Evolutionary conservation across 345 rosid genomes (phyloP), one percentile per base, ranked within the genome.

Genomic region (Eutrema yunnanense): DNA sequence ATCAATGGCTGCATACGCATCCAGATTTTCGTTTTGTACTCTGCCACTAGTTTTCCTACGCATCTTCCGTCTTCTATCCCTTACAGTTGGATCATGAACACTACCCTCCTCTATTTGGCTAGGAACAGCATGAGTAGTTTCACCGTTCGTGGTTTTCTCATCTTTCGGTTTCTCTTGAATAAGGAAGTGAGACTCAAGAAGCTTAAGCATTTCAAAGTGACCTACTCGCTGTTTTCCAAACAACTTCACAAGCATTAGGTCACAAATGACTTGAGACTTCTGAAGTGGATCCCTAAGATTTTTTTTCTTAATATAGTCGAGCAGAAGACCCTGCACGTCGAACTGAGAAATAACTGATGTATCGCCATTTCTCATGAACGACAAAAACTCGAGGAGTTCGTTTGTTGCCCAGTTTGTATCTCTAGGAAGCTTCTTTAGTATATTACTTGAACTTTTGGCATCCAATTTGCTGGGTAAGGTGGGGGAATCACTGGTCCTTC

Each of bases 181-280:
- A 59, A 88, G 90, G 76, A 87, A 82, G 69, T 95, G 99, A 65
- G 77, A 76, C 72, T 89, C 93, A 11, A 94, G 88, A 83, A 91
- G 92, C 84, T 86, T 89, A 55, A 85, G 85, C 99, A 95, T 91
- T 82, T 95, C 97, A 82, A 89, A 65, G 73, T 86, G 96, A 48
- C 87, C 96, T 62, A 92, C 80, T 69, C 84, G 82, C 63, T 67
- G 76, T 81, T 77, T 86, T 12, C 92, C 89, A 82, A 95, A 92
- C 65, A 94, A 83, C 72, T 76, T 85, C 61, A 74, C 53, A 55
- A 94, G 97, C 84, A 80, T 86, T 55, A 72, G 42, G 62, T 94
- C 98, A 67, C 98, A 94, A 46, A 89, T 14, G 71, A 95, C 84
- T 73, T 87, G 87, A 71, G 84, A 78, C 74, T 87, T 85, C 74